Base-by-base conservation (phyloP, 2,329 filamentous ascomycete genomes). In the Remersonia thermophila region DNA sequence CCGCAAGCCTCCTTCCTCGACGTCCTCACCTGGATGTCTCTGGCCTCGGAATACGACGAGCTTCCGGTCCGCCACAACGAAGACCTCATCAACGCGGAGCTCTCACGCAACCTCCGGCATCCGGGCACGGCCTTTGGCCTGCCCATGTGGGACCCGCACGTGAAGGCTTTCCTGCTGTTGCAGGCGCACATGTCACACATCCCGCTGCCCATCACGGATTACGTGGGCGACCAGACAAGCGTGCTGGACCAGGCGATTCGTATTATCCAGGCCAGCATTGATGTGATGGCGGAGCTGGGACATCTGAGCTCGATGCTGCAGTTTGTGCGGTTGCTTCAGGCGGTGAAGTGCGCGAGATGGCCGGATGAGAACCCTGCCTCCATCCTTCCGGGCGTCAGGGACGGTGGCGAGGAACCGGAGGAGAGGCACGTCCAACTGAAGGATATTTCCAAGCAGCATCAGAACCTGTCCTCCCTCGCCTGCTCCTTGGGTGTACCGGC, bases 111-210 rank as follows among this genome's bases (percentile, higher is more conserved):
- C 43, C 65, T 98, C 1, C 83, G 86, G 0, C 68, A 73, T 41
- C 61, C 68, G 1, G 71, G 66, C 4, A 60, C 60, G 13, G 57
- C 61, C 3, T 74, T 91, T 35, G 78, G 77, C 8, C 63, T 95
- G 28, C 89, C 89, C 2, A 83, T 98, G 78, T 98, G 91, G 91
- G 91, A 98, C 62, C 91, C 91, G 0, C 91, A 98, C 54, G 85
- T 96, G 53, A 98, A 98, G 58, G 78, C 91, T 0, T 96, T 95
- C 63, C 64, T 98, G 27, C 70, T 98, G 2, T 70, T 98, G 0
- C 93, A 98, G 59, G 86, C 91, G 1, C 86, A 95, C 60, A 93
- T 98, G 74, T 85, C 83, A 14, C 81, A 89, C 39, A 80, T 96
- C 47, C 78, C 89, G 37, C 75, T 98, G 3, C 93, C 93, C 3